Percentiles rank a stretch among this genome's conserved stretches.
These are phyloP conservation scores for Sphagnurus paluster DNA, from an alignment of 1,284 basidiomycete species.

Conservation along the genomic window DNA sequence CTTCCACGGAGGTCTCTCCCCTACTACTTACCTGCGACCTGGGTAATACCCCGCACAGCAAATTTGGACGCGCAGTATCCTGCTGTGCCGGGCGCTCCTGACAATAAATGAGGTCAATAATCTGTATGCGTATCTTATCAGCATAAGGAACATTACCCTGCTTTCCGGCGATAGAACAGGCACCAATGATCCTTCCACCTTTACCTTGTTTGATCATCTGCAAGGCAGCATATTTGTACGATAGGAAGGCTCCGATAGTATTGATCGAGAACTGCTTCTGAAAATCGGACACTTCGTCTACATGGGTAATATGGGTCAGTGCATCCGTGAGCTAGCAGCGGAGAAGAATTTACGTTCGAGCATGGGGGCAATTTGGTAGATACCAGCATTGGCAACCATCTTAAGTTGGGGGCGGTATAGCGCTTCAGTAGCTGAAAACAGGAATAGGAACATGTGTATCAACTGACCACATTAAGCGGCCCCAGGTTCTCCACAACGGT, in stretches of 20 bases:
- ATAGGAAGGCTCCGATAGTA: slow-evolving; percentile 16
- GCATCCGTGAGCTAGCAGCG: background rate
- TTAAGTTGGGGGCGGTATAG: slow-evolving; percentile 3
- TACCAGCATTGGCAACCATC: slow-evolving; percentile 30
- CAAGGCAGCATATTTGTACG: slow-evolving; percentile 21
- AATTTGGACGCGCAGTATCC: too few relatives aligned
- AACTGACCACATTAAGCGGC: slow-evolving; percentile 28
- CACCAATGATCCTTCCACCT: slow-evolving; percentile 24
- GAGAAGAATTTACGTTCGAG: slow-evolving; percentile 16
- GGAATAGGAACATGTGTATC: too few relatives aligned
- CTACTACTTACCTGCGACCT: too few relatives aligned
- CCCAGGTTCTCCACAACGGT: slow-evolving; percentile 24
- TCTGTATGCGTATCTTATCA: background rate
- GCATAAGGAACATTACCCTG: slow-evolving; percentile 9
- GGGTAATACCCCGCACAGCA: too few relatives aligned
- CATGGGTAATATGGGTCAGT: too few relatives aligned
- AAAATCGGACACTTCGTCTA: slow-evolving; percentile 16
- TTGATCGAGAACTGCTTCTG: slow-evolving; percentile 19
- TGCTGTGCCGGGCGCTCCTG: too few relatives aligned
- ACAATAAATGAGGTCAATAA: background rate
- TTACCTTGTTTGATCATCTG: slow-evolving; percentile 23
- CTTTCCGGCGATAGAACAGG: slow-evolving; percentile 14
- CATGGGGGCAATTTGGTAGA: slow-evolving; percentile 15
- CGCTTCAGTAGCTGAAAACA: too few relatives aligned
- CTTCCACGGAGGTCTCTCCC: too few relatives aligned